Evolutionary conservation across 257 asterid species (phyloP).

Genomic region (Marsdenia floribunda): DNA sequence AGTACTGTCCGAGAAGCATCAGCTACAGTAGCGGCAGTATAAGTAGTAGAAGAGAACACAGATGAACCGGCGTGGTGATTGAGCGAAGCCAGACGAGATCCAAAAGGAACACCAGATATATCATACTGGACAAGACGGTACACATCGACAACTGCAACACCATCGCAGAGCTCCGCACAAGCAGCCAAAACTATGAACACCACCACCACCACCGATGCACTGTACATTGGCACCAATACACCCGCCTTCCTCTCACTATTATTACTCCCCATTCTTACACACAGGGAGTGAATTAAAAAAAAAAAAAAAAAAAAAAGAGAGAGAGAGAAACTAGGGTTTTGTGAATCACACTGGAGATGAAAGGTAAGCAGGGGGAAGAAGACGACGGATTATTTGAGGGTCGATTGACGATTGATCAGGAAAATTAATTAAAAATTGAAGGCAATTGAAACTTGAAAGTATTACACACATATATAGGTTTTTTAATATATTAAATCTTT

Average conservation of each 20-base stretch:
- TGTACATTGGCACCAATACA: conserved; percentile 44
- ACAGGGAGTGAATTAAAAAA: not conserved
- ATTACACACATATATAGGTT: too few species aligned
- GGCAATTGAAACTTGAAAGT: not conserved
- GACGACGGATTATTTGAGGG: conserved; percentile 4
- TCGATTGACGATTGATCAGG: conserved; percentile 3
- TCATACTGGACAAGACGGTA: conserved; percentile 96
- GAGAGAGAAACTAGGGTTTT: not conserved
- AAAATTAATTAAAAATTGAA: conserved; percentile 1
- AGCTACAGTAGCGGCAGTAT: conserved; percentile 21
- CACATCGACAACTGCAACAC: conserved; percentile 78
- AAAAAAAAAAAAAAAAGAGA: not conserved
- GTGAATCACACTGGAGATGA: not conserved
- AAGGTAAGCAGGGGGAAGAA: not conserved
- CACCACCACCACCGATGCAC: conserved; percentile 37
- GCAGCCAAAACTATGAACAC: conserved; percentile 51
- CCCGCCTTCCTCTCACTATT: conserved; percentile 19
- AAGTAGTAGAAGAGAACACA: conserved; percentile 39
- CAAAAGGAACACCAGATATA: conserved; percentile 78
- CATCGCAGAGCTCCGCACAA: conserved; percentile 80
- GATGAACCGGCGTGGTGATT: conserved; percentile 95
- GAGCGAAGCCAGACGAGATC: conserved; percentile 84
- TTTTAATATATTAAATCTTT: too few species aligned
- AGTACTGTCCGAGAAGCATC: conserved; percentile 92
- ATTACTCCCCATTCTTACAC: conserved; percentile 20